These are phyloP conservation scores for Acephala macrosclerotiorum DNA, from an alignment of 2,329 filamentous ascomycete species.

Conservation along the genomic window DNA sequence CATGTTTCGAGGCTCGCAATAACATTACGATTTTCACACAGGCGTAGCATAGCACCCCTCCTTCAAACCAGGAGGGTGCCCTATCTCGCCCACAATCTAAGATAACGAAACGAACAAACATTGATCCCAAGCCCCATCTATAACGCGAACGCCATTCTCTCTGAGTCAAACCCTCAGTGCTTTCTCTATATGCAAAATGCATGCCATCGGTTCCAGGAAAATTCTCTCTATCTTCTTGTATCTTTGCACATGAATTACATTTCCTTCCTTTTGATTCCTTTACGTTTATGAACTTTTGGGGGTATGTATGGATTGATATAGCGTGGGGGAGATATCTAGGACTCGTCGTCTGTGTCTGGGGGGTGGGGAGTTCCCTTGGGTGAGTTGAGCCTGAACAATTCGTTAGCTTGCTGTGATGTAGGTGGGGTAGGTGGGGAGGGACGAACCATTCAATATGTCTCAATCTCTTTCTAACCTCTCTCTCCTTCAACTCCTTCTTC, in stretches of 20 bases:
- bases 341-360: slow-evolving; percentile 43
- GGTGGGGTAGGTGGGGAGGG: slow-evolving; percentile 46
- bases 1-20: background rate
- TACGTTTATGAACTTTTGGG: slow-evolving; percentile 11
- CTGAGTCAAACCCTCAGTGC: slow-evolving; percentile 14
- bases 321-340: slow-evolving; percentile 25
- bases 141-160: slow-evolving; percentile 31
- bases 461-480: slow-evolving; percentile 84
- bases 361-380: slow-evolving; percentile 45
- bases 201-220: slow-evolving; percentile 14
- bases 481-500: slow-evolving; percentile 93
- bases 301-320: background rate
- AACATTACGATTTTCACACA: slow-evolving; percentile 1
- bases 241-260: slow-evolving; percentile 31
- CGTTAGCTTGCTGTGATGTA: slow-evolving; percentile 61
- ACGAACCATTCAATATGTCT: slow-evolving; percentile 78
- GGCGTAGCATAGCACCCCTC: background rate
- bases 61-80: background rate
- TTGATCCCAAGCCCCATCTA: slow-evolving; percentile 22
- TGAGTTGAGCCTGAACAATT: slow-evolving; percentile 41
- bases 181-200: slow-evolving; percentile 30
- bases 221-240: slow-evolving; percentile 24
- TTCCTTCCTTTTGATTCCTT: slow-evolving; percentile 10
- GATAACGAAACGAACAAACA: background rate
- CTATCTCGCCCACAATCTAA: background rate